Conservation (phyloP, 148 eudicot species). For the Drosera capensis region DNA sequence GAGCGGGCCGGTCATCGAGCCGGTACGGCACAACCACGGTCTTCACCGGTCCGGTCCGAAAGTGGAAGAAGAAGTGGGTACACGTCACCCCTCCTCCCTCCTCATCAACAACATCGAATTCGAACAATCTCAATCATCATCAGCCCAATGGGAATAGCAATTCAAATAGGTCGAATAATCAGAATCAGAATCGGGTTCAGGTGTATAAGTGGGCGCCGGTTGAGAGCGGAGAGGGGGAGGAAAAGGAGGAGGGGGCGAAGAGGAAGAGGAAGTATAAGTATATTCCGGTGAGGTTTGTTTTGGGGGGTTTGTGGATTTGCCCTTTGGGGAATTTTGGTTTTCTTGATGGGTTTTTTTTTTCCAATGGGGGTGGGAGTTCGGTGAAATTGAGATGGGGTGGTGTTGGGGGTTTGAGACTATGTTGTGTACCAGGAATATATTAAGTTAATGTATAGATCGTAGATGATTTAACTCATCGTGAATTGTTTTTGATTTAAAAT, state of each 20-base stretch:
- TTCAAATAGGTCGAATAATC: too few relatives aligned
- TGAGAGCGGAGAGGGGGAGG: slow-evolving; percentile 4
- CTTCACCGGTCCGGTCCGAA: slow-evolving; percentile 76
- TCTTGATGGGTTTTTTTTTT: neutral
- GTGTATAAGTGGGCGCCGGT: slow-evolving; percentile 71
- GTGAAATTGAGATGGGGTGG: neutral
- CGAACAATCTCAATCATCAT: slow-evolving; percentile 6
- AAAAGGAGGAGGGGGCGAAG: slow-evolving; percentile 5
- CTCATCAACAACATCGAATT: slow-evolving; percentile 6
- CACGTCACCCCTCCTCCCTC: slow-evolving; percentile 31
- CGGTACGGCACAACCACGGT: slow-evolving; percentile 63
- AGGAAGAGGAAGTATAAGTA: slow-evolving; percentile 52
- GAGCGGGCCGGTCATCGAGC: slow-evolving; percentile 71
- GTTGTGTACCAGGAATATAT: too few relatives aligned
- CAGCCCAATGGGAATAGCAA: slow-evolving; percentile 7
- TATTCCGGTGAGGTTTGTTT: slow-evolving; percentile 67
- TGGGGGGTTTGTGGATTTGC: neutral
- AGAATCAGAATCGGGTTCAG: slow-evolving; percentile 38
- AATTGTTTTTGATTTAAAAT: too few relatives aligned
- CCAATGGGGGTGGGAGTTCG: neutral
- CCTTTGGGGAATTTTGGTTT: too few relatives aligned
- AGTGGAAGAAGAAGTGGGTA: slow-evolving; percentile 90
- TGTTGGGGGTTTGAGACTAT: neutral
- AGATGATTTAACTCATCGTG: too few relatives aligned
- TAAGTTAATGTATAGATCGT: too few relatives aligned